phyloP scores from a whole-genome alignment of 257 asterid species.

The Nicotiana paniculata region DNA sequence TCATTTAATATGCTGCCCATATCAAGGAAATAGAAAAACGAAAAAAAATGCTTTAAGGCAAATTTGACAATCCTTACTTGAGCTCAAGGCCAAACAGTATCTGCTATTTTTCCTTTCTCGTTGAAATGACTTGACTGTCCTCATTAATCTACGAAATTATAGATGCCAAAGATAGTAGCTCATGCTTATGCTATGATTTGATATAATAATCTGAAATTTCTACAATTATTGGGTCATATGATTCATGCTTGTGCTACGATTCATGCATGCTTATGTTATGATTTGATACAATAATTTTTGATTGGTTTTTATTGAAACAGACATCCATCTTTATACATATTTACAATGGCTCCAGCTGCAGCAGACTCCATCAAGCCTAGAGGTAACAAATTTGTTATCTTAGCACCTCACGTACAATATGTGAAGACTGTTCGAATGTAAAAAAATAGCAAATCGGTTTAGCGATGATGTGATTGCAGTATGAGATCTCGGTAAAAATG shows the following conservation, averaged over 20 bases:
- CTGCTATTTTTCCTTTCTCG: not conserved
- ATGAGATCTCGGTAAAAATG: not conserved
- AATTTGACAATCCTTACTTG: not conserved
- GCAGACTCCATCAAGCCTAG: conserved; percentile 15
- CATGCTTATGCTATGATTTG: not conserved
- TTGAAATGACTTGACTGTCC: not conserved
- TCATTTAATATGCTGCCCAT: not conserved
- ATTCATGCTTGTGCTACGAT: too few relatives aligned
- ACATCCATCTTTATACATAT: not conserved
- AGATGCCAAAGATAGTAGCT: not conserved
- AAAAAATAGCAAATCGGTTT: not conserved
- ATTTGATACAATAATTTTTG: not conserved
- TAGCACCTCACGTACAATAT: not conserved
- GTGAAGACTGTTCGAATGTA: not conserved
- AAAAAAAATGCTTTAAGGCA: not conserved
- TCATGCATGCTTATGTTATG: not conserved
- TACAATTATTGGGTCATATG: not conserved
- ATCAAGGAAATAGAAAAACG: not conserved
- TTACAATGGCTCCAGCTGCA: conserved; percentile 13
- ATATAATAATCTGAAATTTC: not conserved
- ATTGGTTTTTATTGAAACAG: conserved; percentile 8
- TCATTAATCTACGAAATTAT: not conserved
- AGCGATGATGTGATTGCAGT: not conserved
- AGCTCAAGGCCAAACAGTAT: not conserved
- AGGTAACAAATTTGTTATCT: not conserved